These are phyloP conservation scores for Arabidopsis hybrid DNA, from an alignment of 441 rosid genomes.

Conservation along the genomic window DNA sequence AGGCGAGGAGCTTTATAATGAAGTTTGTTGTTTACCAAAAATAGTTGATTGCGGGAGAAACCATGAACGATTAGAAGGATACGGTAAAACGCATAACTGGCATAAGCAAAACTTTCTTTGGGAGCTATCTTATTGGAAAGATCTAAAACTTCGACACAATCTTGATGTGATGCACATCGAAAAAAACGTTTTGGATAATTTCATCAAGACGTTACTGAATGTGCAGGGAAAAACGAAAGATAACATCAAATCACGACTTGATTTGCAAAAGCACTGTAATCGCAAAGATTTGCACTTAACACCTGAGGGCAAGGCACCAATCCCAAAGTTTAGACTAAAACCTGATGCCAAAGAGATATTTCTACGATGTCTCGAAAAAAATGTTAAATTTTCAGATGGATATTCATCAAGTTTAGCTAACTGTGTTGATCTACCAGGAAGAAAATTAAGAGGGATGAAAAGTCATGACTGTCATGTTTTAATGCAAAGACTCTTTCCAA, in stretches of 20 bases:
- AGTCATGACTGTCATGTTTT: background rate
- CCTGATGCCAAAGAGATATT: background rate
- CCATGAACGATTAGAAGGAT: background rate
- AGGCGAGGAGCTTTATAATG: background rate
- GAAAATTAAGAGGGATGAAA: too few species aligned
- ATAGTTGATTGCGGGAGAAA: constrained; percentile 12
- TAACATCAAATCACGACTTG: background rate
- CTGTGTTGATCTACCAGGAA: background rate
- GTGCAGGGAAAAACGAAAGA: background rate
- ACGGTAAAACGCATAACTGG: background rate
- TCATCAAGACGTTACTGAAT: background rate
- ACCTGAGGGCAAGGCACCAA: background rate
- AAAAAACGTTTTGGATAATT: background rate
- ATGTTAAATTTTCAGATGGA: background rate
- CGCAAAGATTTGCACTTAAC: background rate
- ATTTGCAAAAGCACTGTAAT: background rate
- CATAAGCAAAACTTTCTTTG: background rate
- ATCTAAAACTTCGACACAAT: background rate
- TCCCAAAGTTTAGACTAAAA: background rate
- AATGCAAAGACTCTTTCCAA: background rate
- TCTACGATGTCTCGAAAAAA: background rate
- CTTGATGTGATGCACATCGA: constrained; percentile 21
- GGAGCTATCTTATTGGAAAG: constrained; percentile 1
- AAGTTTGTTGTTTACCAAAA: background rate
- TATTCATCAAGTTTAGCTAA: background rate